Evolutionary conservation across 1,139 yeast species (phyloP).

Genomic region (Saccharomycopsis phalli): DNA sequence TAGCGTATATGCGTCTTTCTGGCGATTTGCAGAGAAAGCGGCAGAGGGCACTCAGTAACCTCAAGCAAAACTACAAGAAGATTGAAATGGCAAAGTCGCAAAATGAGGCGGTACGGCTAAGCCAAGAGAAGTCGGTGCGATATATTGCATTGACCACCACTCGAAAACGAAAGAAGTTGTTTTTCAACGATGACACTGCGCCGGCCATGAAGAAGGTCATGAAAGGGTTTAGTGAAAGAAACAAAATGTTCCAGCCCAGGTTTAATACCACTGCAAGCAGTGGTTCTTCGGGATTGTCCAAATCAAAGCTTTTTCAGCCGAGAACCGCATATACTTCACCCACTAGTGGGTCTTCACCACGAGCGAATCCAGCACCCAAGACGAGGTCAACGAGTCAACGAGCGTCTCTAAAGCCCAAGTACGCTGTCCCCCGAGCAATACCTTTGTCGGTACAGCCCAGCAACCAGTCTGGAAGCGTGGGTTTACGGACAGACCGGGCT

Average conservation of each 20-base stretch:
- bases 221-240: conserved; percentile 2
- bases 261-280: no score
- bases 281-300: no score
- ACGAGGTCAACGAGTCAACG: no score
- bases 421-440: no score
- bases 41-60: conserved; percentile 13
- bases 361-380: no score
- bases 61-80: conserved; percentile 12
- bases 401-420: no score
- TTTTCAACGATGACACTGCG: conserved; percentile 2
- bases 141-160: conserved; percentile 6
- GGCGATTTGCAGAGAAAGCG: conserved; percentile 5
- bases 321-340: no score
- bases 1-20: background rate
- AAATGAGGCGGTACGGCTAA: conserved; percentile 11
- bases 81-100: conserved; percentile 8
- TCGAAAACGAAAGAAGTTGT: conserved; percentile 5
- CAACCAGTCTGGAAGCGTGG: no score
- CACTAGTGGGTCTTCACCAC: no score
- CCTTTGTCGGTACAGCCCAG: no score
- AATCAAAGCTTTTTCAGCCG: no score
- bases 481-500: no score
- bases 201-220: conserved; percentile 16
- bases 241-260: conserved; percentile 2
- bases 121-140: conserved; percentile 11